Evolutionary conservation across 768 basidiomycete genomes (phyloP).

Genomic region (Crepidotus variabilis): DNA sequence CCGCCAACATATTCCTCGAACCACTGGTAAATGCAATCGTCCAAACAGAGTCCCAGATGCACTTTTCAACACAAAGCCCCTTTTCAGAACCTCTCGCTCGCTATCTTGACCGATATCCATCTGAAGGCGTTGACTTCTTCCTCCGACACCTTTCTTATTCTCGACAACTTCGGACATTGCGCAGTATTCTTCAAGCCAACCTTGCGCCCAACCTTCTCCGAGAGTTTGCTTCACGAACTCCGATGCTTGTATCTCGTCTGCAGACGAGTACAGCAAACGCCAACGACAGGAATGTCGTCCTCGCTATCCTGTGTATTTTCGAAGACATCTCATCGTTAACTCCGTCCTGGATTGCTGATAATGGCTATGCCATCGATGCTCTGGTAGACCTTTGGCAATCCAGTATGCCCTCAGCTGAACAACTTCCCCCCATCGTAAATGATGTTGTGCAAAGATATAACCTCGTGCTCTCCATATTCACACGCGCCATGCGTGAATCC

Average conservation of each 20-base stretch:
- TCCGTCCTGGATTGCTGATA: slow-evolving; percentile 68
- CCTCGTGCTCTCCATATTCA: slow-evolving; percentile 74
- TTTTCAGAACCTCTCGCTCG: slow-evolving; percentile 91
- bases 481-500: slow-evolving; percentile 61
- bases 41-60: slow-evolving; percentile 87
- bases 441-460: slow-evolving; percentile 58
- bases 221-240: slow-evolving; percentile 61
- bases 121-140: slow-evolving; percentile 83
- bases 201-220: slow-evolving; percentile 73
- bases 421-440: slow-evolving; percentile 35
- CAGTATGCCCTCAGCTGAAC: slow-evolving; percentile 43
- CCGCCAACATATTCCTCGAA: slow-evolving; percentile 89
- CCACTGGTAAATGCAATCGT: slow-evolving; percentile 85
- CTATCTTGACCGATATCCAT: slow-evolving; percentile 88
- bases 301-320: slow-evolving; percentile 74
- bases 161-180: slow-evolving; percentile 76
- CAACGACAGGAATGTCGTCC: slow-evolving; percentile 41
- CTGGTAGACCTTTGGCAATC: slow-evolving; percentile 72
- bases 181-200: slow-evolving; percentile 77
- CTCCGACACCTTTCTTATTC: slow-evolving; percentile 74
- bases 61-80: slow-evolving; percentile 84
- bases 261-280: slow-evolving; percentile 33
- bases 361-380: slow-evolving; percentile 63
- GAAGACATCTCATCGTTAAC: slow-evolving; percentile 68
- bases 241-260: slow-evolving; percentile 46